Evolutionary conservation across 106 monocot species (phyloP).

Genomic region (Phalaenopsis aphrodite): DNA sequence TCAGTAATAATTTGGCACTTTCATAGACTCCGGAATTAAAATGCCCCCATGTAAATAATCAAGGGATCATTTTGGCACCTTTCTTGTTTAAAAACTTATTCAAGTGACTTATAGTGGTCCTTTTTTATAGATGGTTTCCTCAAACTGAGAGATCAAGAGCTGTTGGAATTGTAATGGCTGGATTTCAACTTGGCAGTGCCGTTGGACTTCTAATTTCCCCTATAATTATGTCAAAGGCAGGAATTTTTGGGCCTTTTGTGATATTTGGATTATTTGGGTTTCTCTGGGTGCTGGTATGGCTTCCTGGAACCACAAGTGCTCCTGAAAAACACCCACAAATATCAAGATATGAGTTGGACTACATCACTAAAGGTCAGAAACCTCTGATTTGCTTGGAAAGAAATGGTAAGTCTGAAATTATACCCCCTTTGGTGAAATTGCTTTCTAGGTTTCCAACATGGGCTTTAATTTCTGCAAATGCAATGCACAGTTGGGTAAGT

Average conservation of each 20-base stretch:
- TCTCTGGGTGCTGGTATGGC: conserved; percentile 86
- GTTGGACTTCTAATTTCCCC: conserved; percentile 77
- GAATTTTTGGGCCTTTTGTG: conserved; percentile 87
- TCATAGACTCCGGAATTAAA: no score
- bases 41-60: no score
- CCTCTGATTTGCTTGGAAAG: conserved; percentile 9
- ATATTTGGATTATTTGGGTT: conserved; percentile 93
- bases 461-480: conserved; percentile 91
- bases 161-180: conserved; percentile 90
- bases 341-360: conserved; percentile 65
- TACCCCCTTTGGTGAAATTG: conserved; percentile 71
- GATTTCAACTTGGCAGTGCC: conserved; percentile 89
- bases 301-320: conserved; percentile 57
- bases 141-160: conserved; percentile 80
- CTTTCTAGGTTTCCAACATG: conserved; percentile 92
- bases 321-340: conserved; percentile 67
- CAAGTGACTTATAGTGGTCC: conserved; percentile 17
- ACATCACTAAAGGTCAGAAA: conserved; percentile 42
- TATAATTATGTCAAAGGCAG: conserved; percentile 76
- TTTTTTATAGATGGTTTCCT: conserved; percentile 93
- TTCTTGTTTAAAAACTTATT: background rate
- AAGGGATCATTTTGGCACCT: no score
- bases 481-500: conserved; percentile 98
- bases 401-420: conserved; percentile 19
- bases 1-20: no score